These are phyloP conservation scores for Trichoderma virens DNA, from an alignment of 495 filamentous ascomycete genomes.

Conservation along the genomic window DNA sequence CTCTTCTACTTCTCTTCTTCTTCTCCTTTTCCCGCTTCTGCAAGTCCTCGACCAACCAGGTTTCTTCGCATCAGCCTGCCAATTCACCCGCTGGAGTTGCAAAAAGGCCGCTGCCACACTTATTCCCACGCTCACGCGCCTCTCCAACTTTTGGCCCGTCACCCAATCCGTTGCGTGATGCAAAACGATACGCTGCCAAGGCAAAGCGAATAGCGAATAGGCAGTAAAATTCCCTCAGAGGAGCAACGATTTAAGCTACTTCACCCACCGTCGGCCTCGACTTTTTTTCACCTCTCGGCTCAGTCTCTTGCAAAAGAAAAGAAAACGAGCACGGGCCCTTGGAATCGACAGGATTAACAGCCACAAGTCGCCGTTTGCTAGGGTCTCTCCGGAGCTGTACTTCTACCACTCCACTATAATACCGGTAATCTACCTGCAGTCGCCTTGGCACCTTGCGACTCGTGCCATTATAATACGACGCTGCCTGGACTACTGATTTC, in stretches of 20 bases:
- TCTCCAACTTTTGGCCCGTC: background rate
- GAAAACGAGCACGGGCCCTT: no score
- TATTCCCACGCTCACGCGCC: background rate
- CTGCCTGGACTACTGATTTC: background rate
- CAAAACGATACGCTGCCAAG: background rate
- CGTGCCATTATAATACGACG: slow-evolving; percentile 8
- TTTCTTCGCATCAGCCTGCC: no score
- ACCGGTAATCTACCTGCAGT: background rate
- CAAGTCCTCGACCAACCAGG: background rate
- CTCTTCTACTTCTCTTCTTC: background rate
- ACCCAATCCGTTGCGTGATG: slow-evolving; percentile 1
- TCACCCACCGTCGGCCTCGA: no score
- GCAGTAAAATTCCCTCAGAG: background rate
- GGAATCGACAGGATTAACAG: no score
- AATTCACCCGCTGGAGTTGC: no score
- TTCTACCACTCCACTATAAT: slow-evolving; percentile 1
- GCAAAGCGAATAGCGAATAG: background rate
- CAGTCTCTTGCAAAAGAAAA: no score
- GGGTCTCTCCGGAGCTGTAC: background rate
- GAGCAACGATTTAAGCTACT: background rate
- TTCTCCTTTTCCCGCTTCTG: background rate
- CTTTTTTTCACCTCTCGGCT: no score
- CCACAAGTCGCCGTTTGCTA: background rate
- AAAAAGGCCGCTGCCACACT: background rate
- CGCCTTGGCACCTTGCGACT: background rate